Evolutionary conservation across 2,329 filamentous ascomycete genomes (phyloP), one percentile per base, ranked within the genome.

Genomic region (Chaetoscypha palmicola): DNA sequence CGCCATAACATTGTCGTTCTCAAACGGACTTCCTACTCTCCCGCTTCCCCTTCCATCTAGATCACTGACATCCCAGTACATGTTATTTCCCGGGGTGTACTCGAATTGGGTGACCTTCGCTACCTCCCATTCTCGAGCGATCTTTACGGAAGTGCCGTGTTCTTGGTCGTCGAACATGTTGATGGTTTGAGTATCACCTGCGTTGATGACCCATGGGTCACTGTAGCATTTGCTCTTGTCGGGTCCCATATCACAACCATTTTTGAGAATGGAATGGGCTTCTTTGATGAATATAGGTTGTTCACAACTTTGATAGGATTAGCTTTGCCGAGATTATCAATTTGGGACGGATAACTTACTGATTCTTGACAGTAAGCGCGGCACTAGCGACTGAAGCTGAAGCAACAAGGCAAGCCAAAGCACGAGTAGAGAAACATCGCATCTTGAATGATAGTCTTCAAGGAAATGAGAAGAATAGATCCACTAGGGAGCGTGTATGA

Each of bases 1-100:
- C 4, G 33, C 36, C 19, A 5, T 40, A 9, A 47, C 38, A 24
- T 47, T 41, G 11, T 38, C 24, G 11, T 19, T 21, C 4, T 16
- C 26, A 30, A 49, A 47, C 9, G 44, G 47, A 20, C 21, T 37
- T 16, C 44, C 47, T 2, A 24, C 24, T 10, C 28, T n/a, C 7
- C 20, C 26, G 21, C 38, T 4, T 11, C 43, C 44, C 5, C 12
- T 16, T 17, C 47, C 44, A 32, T 49, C 43, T 11, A 49, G 17
- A 33, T 44, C 33, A 14, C 40, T 44, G 9, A 49, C 34, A 35
- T 49, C 47, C 43, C 43, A 49, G 37, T 26, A 49, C 21, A 36
- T 33, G 7, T 32, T 33, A 16, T 33, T 22, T 1, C 28, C 24
- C 11, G 34, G 14, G n/a, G 28, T 37, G 33, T 49, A 49, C 36